These are phyloP conservation scores for Rhodotorula sp. DNA, from an alignment of 1,284 basidiomycete species.

Conservation along the genomic window DNA sequence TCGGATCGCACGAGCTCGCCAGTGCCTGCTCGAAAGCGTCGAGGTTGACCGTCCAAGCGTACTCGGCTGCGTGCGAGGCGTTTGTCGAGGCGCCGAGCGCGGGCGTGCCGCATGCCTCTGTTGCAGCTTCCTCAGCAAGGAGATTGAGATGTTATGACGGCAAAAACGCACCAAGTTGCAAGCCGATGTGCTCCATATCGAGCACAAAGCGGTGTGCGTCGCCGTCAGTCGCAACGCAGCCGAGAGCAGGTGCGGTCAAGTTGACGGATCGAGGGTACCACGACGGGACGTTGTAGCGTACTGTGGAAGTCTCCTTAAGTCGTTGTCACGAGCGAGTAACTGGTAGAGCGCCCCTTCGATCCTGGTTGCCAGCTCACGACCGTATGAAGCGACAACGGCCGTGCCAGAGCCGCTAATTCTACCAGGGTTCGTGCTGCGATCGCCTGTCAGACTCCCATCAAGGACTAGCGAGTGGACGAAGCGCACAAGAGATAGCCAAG, in stretches of 20 bases:
- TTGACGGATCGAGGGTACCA: conserved; percentile 44
- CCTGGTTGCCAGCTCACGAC: conserved; percentile 16
- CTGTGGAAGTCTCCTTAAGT: too few species aligned
- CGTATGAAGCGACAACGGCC: conserved; percentile 12
- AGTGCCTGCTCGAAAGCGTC: conserved; percentile 18
- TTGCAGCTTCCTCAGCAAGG: not conserved
- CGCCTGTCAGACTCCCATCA: too few species aligned
- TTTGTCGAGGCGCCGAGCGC: not conserved
- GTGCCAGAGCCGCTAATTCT: conserved; percentile 42
- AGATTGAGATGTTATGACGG: not conserved
- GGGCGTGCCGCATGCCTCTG: conserved; percentile 4
- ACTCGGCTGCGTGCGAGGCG: conserved; percentile 3
- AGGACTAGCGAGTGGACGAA: not conserved
- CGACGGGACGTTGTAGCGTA: conserved; percentile 39
- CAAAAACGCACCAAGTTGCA: conserved; percentile 9
- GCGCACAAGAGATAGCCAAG: conserved; percentile 15
- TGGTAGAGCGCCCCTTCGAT: conserved; percentile 17
- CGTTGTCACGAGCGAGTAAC: not conserved
- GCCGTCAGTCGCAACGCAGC: conserved; percentile 26
- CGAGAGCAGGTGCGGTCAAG: conserved; percentile 30
- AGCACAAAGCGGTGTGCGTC: conserved; percentile 20
- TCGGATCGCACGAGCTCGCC: conserved; percentile 25
- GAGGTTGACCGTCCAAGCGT: conserved; percentile 13
- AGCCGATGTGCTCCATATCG: conserved; percentile 26
- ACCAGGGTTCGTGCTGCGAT: conserved; percentile 23